A percentile compares a stretch with the other conserved stretches of the same genome.
These are phyloP conservation scores for Lactifluus echinatus DNA, from an alignment of 768 basidiomycete species.

Conservation along the genomic window DNA sequence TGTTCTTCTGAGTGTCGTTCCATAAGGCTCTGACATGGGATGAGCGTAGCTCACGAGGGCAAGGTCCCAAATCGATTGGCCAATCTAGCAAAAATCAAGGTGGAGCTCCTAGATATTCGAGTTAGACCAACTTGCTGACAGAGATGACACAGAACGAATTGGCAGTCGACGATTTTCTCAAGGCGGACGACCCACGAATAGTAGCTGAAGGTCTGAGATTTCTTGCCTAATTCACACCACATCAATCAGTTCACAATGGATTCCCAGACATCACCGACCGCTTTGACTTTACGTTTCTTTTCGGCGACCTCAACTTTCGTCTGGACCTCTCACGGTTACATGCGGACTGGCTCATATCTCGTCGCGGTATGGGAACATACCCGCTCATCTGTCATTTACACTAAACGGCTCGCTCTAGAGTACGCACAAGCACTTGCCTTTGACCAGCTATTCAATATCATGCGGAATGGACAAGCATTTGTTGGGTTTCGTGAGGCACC, in stretches of 20 bases:
- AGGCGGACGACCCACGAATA: constrained; percentile 51
- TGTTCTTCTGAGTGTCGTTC: background rate
- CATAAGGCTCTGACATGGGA: background rate
- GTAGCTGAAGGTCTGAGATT: constrained; percentile 55
- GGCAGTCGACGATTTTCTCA: constrained; percentile 68
- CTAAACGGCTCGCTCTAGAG: constrained; percentile 35
- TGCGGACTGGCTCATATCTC: constrained; percentile 88
- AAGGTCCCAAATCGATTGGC: constrained; percentile 71
- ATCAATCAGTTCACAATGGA: constrained; percentile 9
- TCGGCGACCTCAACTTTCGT: constrained; percentile 89
- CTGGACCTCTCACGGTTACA: constrained; percentile 83
- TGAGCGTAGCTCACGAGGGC: constrained; percentile 58
- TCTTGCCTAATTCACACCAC: constrained; percentile 5
- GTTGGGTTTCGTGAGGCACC: constrained; percentile 70
- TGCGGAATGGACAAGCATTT: constrained; percentile 61
- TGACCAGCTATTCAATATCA: constrained; percentile 77
- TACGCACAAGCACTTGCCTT: constrained; percentile 82
- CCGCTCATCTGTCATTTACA: background rate
- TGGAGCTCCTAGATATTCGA: constrained; percentile 21
- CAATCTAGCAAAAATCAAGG: constrained; percentile 87
- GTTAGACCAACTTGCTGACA: background rate
- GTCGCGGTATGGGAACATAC: constrained; percentile 44
- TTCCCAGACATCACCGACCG: constrained; percentile 68
- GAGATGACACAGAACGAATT: constrained; percentile 50
- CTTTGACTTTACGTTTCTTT: constrained; percentile 85